Base-by-base conservation (phyloP, 768 basidiomycete species). In the Russula lepida region DNA sequence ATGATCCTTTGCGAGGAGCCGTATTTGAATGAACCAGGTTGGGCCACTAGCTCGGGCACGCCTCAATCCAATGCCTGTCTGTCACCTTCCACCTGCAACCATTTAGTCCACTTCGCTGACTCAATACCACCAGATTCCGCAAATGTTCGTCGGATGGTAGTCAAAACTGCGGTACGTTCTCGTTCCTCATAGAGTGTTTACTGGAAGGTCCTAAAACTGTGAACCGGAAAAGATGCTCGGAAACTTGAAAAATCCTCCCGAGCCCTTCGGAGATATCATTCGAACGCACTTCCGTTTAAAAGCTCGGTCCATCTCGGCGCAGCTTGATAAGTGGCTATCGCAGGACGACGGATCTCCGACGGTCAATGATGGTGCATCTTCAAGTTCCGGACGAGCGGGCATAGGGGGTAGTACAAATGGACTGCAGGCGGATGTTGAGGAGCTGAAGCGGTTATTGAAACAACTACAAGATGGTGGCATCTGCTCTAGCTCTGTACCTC, bases 1-100 rank as follows among this genome's bases (percentile, higher is more conserved):
- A 92, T 98, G 90, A 95, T 97, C 66, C 76, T 97, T 27, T 94
- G 89, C 64, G 95, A 95, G 21, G 94, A 93, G 68, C 91, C 95
- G 9, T 95, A 94, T 71, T 72, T 93, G 62, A 95, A 95, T 66
- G 94, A 98, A 71, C 94, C 94, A 21, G 92, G 88, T 27, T 91
- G 89, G 89, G 85, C 89, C 23, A 74, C 74, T 44, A 80, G 82
- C 59, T 83, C 79, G 17, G 92, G 92, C 28, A 88, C 85, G 27
- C 80, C 88, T 2, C 80, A 83, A 65, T 93, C 92, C 33, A 78
- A 77, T 67, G 84, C 87, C 50, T 94, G 91, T 93, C 72, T 72
- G 83, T 72, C 23, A 0, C 55, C 33, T 39, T 28, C 17, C 17
- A 44, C n/a, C 28, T 44, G 33, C 21, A 44, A 21, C 4, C 27